A percentile compares a stretch with the other conserved stretches of the same genome.
phyloP scores from a whole-genome alignment of 2,329 filamentous ascomycete genomes.

The Fusarium sp. region DNA sequence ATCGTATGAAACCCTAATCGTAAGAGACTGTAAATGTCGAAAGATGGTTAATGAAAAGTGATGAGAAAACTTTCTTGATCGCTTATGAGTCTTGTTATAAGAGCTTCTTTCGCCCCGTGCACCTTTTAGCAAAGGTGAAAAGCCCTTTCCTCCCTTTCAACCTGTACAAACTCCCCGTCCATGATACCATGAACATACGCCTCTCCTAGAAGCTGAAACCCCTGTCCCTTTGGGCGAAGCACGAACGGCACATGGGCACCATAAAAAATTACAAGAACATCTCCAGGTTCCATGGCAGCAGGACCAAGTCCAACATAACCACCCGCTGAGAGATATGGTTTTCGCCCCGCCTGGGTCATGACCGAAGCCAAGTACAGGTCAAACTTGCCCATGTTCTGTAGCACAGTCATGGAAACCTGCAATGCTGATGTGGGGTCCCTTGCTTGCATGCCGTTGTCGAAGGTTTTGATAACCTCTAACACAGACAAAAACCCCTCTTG shows the following conservation, averaged over 20 bases:
- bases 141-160: not conserved
- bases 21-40: no score
- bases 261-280: not conserved
- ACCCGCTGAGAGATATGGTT: not conserved
- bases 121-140: not conserved
- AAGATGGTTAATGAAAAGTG: no score
- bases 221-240: not conserved
- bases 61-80: no score
- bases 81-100: no score
- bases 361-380: not conserved
- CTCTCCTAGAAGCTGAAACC: not conserved
- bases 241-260: not conserved
- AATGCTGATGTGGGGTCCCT: not conserved
- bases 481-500: not conserved
- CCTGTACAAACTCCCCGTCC: not conserved
- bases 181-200: not conserved
- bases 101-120: not conserved
- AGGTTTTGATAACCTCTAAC: not conserved
- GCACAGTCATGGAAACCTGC: not conserved
- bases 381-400: not conserved
- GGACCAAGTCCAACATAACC: not conserved
- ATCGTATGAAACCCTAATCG: no score
- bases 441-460: not conserved
- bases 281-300: not conserved
- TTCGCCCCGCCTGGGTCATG: not conserved